Conservation (phyloP, 495 filamentous ascomycete species). For the Chaetomidium leptoderma region DNA sequence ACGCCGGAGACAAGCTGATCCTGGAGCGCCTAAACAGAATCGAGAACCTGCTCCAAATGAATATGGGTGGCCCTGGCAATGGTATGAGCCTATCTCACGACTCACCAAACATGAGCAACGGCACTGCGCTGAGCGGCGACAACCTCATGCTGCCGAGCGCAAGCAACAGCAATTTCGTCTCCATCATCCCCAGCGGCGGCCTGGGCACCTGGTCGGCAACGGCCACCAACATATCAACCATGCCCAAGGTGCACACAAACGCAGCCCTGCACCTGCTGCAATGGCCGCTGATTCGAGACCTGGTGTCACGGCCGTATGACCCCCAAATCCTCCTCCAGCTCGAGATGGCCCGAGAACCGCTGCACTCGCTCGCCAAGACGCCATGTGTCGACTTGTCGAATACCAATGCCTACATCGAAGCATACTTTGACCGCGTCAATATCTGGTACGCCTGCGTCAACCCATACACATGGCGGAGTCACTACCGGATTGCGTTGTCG, state of each 20-base stretch:
- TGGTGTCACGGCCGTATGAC: conserved; percentile 71
- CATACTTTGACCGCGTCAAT: conserved; percentile 76
- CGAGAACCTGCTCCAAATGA: conserved; percentile 70
- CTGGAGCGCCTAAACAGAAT: conserved; percentile 71
- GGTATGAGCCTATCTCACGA: conserved; percentile 44
- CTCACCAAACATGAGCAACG: conserved; percentile 68
- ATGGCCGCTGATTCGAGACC: conserved; percentile 72
- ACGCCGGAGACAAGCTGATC: conserved; percentile 81
- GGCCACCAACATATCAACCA: conserved; percentile 64
- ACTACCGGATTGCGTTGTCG: conserved; percentile 67
- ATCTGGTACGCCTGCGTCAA: conserved; percentile 84
- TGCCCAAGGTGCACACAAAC: conserved; percentile 79
- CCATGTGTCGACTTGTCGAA: conserved; percentile 67
- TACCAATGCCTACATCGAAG: conserved; percentile 65
- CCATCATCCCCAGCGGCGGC: conserved; percentile 60
- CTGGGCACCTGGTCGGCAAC: conserved; percentile 67
- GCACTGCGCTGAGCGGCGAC: conserved; percentile 61
- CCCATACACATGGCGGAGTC: conserved; percentile 72
- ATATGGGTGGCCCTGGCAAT: conserved; percentile 46
- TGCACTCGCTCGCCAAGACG: conserved; percentile 58
- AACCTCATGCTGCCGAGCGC: conserved; percentile 50
- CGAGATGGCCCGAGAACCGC: conserved; percentile 73
- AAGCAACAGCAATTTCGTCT: conserved; percentile 44
- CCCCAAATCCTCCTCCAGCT: conserved; percentile 73
- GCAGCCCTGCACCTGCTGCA: conserved; percentile 72